Evolutionary conservation across 371 early-diverging fungal genomes (phyloP), one percentile per base, ranked within the genome.

Genomic region (Astathelohania contejeani): DNA sequence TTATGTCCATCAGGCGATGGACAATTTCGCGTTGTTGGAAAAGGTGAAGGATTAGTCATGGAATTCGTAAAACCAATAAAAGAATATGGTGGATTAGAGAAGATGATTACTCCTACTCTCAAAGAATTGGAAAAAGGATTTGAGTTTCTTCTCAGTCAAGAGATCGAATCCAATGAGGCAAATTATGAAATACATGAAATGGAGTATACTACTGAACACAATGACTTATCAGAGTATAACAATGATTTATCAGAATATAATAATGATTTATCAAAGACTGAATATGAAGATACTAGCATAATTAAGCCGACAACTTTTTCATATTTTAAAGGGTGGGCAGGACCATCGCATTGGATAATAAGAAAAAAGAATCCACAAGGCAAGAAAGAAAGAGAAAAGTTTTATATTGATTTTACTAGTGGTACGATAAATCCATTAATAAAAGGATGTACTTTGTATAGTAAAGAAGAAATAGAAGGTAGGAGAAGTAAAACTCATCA

Each of bases 261-360:
- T 14, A 28, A 52, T 7, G 55, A 25, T 18, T 14, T 19, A 1
- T 22, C 3, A 20, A 18, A 19, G 6, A 27, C 10, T 1, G 27
- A 14, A 35, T 53, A 14, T 25, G 51, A 32, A 49, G 29, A 18
- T 23, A 46, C 45, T 23, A 62, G 14, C 2, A 38, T 18, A 45
- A 54, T 44, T 40, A 64, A 28, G 44, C 40, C 38, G 4, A 45
- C 55, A 14, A 56, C 57, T 1, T 58, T 64, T 6, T 64, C 65
- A 58, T 65, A 60, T 20, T 52, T 71, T 20, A 70, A 70, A 35
- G 69, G 66, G 22, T 73, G 73, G 73, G 71, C 65, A 24, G 71
- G 71, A 9, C 70, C 71, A 18, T 24, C 38, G 9, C 66, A 70
- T 53, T 73, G 73, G 73, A 67, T 65, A 39, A n/a, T n/a, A n/a